Evolutionary conservation across 2,329 filamentous ascomycete species (phyloP), one percentile per base, ranked within the genome.

Genomic region (Aspergillus sp.): DNA sequence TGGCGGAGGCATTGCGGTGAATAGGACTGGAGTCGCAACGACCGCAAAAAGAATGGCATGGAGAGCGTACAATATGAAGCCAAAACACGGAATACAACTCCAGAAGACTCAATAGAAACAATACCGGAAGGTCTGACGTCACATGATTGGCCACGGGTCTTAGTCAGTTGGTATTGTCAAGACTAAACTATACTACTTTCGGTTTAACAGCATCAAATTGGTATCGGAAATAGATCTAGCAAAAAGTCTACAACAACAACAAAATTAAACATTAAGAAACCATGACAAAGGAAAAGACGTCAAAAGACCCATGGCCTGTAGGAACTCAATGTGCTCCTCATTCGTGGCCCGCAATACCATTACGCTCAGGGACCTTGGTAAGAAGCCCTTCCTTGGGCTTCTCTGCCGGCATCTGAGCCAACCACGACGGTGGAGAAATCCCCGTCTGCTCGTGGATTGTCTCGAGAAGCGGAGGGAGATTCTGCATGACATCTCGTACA

Each of bases 371-470:
- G n/a, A 8, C n/a, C 22, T 24, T 8, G 8, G 22, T 8, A 8
- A 24, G n/a, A 13, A 12, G 7, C 3, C 13, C 25, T 26, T 13
- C 4, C 24, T 24, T 6, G 14, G 20, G 11, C 28, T 30, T 15
- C 15, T 32, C 27, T 14, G 29, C 30, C 5, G 69, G 68, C 67
- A 75, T 70, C 46, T 72, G 64, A 35, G 67, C 68, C 45, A 75
- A 43, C 86, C 86, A 93, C 48, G 74, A 74, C 1, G 86, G 86
- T 5, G 88, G 75, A 1, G 72, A 71, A 49, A 93, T 86, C 0
- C 85, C 85, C 0, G 85, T 93, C 67, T 93, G 86, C 39, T 93
- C 85, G 47, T 91, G 80, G 50, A 93, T 89, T 0, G 86, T 93
- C 7, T 73, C 78, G 64, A 93, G 78, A 13, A 93, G 68, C 4